Base-by-base conservation (phyloP, 2,329 filamentous ascomycete genomes). In the Diaporthe sp. region DNA sequence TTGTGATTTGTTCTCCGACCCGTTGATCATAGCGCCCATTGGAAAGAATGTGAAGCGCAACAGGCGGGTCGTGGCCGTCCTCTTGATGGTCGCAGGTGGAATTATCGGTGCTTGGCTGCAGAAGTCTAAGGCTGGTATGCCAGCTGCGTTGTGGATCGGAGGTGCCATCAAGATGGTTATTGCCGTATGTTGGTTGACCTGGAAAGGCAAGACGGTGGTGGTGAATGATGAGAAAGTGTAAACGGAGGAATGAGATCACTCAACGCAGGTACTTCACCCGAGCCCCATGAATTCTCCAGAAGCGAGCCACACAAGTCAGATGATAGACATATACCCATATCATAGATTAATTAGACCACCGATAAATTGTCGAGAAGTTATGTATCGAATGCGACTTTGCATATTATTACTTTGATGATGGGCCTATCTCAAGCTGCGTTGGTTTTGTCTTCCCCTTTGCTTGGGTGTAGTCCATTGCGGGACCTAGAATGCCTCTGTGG, bases 1-100 rank as follows among this genome's bases (percentile, higher is more conserved):
- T 76, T 89, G 87, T 79, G 89, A 90, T 77, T 77, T 90, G 51
- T 85, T 89, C 77, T 88, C 87, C 61, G 89, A 91, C 79, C 86
- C 86, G 15, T 80, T 85, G 68, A 82, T 90, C 15, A 82, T 90
- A n/a, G 86, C 83, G 4, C 80, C 85, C 4, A 51, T 83, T 9
- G 76, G 76, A 42, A 81, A 86, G 46, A 91, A 91, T 73, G 82
- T 84, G 31, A 89, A 90, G 81, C 82, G 89, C 44, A 88, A 91
- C 79, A 81, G 88, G 51, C 82, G 88, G 31, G 82, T 87, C 37
- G 79, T 83, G 2, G 85, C 85, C 28, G 85, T 87, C 19, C 80
- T 88, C 1, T 79, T 89, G 7, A 79, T 89, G 34, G 78, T 90
- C 17, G 78, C 78, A 4, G 88, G 88, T 3, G 87, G 85, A 0